A percentile compares a stretch with the other conserved stretches of the same genome.
Evolutionary conservation across 164 flowering plant genomes (phyloP).

Genomic region (Magnolia officinalis): DNA sequence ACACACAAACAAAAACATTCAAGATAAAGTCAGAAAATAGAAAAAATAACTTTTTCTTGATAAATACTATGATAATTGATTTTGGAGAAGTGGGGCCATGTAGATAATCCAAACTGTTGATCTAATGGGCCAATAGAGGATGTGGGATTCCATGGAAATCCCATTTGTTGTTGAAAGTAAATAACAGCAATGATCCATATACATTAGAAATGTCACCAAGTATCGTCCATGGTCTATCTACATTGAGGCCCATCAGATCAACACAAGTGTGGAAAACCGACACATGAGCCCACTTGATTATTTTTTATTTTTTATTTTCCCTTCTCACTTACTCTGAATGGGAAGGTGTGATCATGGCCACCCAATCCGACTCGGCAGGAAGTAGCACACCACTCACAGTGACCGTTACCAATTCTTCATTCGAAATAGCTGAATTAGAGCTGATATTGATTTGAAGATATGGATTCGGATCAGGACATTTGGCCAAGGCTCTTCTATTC

Average conservation of each 20-base stretch:
- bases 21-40: not conserved
- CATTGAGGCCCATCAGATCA: too few relatives aligned
- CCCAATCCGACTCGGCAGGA: conserved; percentile 53
- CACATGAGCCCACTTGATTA: too few relatives aligned
- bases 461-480: conserved; percentile 48
- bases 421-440: conserved; percentile 26
- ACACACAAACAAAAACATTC: conserved; percentile 1
- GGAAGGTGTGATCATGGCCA: conserved; percentile 82
- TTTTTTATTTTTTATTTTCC: too few relatives aligned
- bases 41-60: not conserved
- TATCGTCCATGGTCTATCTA: too few relatives aligned
- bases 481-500: conserved; percentile 38
- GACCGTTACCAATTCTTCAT: conserved; percentile 51
- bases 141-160: not conserved
- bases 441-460: conserved; percentile 38
- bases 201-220: too few relatives aligned
- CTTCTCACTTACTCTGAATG: conserved; percentile 22
- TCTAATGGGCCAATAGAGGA: not conserved
- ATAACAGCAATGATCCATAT: not conserved
- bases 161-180: not conserved
- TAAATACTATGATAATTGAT: not conserved
- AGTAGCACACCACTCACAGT: conserved; percentile 51
- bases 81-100: too few relatives aligned
- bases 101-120: too few relatives aligned
- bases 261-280: too few relatives aligned